A percentile compares a stretch with the other conserved stretches of the same genome.
These are phyloP conservation scores for Phytopythium helicoides DNA, from an alignment of 352 stramenopile species.

Conservation along the genomic window DNA sequence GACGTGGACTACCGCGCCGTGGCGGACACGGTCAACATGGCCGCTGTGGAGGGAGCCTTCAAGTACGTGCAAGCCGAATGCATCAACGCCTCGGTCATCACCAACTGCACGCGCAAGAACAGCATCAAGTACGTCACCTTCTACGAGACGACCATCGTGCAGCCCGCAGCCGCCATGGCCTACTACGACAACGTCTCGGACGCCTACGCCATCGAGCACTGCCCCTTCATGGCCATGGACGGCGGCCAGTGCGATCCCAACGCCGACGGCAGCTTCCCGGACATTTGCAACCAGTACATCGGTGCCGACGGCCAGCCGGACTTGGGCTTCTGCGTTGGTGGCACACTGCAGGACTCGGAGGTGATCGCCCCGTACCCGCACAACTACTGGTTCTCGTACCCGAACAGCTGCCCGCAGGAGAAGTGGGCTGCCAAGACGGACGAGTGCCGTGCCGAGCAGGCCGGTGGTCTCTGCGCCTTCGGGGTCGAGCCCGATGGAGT, in stretches of 20 bases:
- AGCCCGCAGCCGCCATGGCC: constrained; percentile 36
- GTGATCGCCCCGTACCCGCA: constrained; percentile 62
- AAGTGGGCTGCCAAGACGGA: constrained; percentile 42
- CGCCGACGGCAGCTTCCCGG: constrained; percentile 29
- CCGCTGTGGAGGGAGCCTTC: constrained; percentile 48
- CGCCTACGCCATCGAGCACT: constrained; percentile 39
- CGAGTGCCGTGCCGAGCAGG: constrained; percentile 29
- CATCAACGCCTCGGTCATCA: constrained; percentile 42
- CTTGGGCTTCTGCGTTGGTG: constrained; percentile 49
- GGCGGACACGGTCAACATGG: constrained; percentile 53
- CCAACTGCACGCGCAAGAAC: constrained; percentile 52
- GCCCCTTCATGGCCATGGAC: constrained; percentile 57
- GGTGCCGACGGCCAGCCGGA: constrained; percentile 36
- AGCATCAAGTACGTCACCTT: constrained; percentile 59
- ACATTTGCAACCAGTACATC: constrained; percentile 52
- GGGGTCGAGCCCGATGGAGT: constrained; percentile 54
- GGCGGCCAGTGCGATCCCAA: constrained; percentile 49
- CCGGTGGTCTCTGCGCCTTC: constrained; percentile 40
- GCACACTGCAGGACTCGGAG: constrained; percentile 39
- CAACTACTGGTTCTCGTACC: constrained; percentile 84
- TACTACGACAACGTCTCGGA: constrained; percentile 35
- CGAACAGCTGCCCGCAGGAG: constrained; percentile 55
- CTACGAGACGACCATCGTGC: constrained; percentile 56
- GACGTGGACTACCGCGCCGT: constrained; percentile 40
- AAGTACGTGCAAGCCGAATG: constrained; percentile 65